Evolutionary conservation across 345 rosid species (phyloP).

Genomic region (Rhodomyrtus tomentosa): DNA sequence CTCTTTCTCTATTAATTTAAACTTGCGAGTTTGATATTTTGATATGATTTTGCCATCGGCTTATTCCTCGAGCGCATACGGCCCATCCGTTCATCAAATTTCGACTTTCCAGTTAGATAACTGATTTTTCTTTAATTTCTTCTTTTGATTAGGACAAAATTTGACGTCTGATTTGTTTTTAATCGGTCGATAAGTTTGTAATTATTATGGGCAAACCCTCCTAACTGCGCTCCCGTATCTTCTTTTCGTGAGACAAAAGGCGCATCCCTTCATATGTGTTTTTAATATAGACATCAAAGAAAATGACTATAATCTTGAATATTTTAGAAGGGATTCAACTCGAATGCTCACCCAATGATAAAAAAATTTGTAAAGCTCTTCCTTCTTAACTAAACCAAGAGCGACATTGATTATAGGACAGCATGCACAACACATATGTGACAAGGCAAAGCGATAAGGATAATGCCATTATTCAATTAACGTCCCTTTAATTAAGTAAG

Average conservation of each 20-base stretch:
- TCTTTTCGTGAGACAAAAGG: not conserved
- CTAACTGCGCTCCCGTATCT: not conserved
- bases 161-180: not conserved
- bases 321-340: not conserved
- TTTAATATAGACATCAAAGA: not conserved
- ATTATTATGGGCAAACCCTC: not conserved
- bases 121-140: not conserved
- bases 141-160: not conserved
- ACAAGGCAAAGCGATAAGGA: not conserved
- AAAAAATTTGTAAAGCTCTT: not conserved
- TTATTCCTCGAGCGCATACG: not conserved
- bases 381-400: not conserved
- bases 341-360: not conserved
- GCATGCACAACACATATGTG: not conserved
- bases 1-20: not conserved
- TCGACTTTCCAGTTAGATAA: not conserved
- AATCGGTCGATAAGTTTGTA: not conserved
- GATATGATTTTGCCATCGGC: not conserved
- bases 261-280: not conserved
- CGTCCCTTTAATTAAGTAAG: not conserved
- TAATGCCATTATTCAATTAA: not conserved
- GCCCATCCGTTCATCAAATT: not conserved
- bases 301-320: not conserved
- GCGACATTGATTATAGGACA: no score
- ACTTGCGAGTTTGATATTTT: not conserved